Evolutionary conservation across 805 yeast genomes (phyloP).

Genomic region (Myxozyma lipomycoides): DNA sequence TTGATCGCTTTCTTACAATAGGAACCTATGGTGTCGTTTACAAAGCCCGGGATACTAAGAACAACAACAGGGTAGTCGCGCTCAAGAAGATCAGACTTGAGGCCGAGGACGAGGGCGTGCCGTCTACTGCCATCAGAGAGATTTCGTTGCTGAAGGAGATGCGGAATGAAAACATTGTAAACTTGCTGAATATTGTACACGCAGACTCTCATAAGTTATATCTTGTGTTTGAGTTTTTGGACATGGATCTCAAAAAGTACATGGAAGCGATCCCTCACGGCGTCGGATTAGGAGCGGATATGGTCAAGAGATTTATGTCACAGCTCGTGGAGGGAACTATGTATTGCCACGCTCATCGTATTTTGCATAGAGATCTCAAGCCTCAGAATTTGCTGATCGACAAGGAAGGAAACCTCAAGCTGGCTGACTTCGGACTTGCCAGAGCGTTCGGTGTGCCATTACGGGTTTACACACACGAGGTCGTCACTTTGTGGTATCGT

Average conservation of each 20-base stretch:
- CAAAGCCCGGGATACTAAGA: slow-evolving; percentile 84
- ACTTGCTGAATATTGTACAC: slow-evolving; percentile 90
- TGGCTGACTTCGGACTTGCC: slow-evolving; percentile 92
- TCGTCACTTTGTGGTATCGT: slow-evolving; percentile 95
- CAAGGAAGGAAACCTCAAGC: slow-evolving; percentile 88
- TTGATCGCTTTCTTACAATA: slow-evolving; percentile 25
- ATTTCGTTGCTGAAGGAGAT: slow-evolving; percentile 90
- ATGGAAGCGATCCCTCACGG: slow-evolving; percentile 95
- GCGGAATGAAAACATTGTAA: slow-evolving; percentile 88
- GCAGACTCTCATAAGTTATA: slow-evolving; percentile 89
- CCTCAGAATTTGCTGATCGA: slow-evolving; percentile 94
- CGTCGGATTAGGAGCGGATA: slow-evolving; percentile 79
- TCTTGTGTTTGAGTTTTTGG: slow-evolving; percentile 88
- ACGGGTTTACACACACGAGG: slow-evolving; percentile 95
- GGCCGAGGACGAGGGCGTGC: slow-evolving; percentile 97
- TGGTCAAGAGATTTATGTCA: slow-evolving; percentile 90
- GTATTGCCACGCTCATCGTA: slow-evolving; percentile 92
- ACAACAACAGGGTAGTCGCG: slow-evolving; percentile 92
- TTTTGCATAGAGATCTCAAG: slow-evolving; percentile 90
- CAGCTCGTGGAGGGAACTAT: slow-evolving; percentile 87
- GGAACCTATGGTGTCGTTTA: slow-evolving; percentile 97
- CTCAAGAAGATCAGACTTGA: slow-evolving; percentile 91
- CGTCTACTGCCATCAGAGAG: slow-evolving; percentile 96
- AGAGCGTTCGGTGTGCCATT: slow-evolving; percentile 97
- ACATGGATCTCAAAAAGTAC: slow-evolving; percentile 89